These are phyloP conservation scores for Chaetomium olivaceum DNA, from an alignment of 2,329 filamentous ascomycete species.

Conservation along the genomic window DNA sequence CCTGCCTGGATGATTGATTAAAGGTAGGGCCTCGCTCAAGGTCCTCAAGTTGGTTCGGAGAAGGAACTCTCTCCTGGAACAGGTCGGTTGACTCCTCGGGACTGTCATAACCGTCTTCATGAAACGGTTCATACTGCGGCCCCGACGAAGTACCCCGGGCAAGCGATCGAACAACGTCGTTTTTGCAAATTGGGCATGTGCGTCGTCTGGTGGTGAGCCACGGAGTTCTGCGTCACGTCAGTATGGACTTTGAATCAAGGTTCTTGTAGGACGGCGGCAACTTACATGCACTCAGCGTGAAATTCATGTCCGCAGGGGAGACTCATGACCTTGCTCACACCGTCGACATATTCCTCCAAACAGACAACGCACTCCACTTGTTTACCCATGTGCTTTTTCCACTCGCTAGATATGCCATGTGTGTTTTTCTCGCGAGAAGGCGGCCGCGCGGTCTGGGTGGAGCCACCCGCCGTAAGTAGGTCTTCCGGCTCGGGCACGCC, in stretches of 20 bases:
- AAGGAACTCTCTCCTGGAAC: conserved; percentile 1
- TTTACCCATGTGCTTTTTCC: conserved; percentile 66
- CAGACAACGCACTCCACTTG: conserved; percentile 94
- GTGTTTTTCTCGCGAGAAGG: conserved; percentile 51
- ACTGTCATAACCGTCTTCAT: conserved; percentile 55
- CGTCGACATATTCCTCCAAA: conserved; percentile 92
- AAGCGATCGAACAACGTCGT: conserved; percentile 80
- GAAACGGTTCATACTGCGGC: conserved; percentile 56
- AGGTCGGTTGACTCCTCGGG: conserved; percentile 33
- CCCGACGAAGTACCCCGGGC: conserved; percentile 54
- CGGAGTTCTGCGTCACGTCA: conserved; percentile 67
- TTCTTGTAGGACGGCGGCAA: conserved; percentile 35
- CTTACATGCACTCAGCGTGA: conserved; percentile 97
- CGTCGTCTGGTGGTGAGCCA: conserved; percentile 94
- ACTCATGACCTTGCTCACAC: conserved; percentile 93
- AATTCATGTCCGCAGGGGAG: conserved; percentile 97
- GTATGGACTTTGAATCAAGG: not conserved
- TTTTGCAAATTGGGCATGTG: conserved; percentile 99
- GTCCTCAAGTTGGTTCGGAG: conserved; percentile 16
- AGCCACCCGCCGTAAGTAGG: conserved; percentile 46
- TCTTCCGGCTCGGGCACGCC: conserved; percentile 57
- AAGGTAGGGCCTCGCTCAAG: conserved; percentile 21
- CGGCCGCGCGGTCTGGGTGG: conserved; percentile 43
- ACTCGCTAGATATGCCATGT: conserved; percentile 51
- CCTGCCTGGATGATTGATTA: conserved; percentile 8